Conservation (phyloP, 345 rosid species). For the Raphanus sativus region DNA sequence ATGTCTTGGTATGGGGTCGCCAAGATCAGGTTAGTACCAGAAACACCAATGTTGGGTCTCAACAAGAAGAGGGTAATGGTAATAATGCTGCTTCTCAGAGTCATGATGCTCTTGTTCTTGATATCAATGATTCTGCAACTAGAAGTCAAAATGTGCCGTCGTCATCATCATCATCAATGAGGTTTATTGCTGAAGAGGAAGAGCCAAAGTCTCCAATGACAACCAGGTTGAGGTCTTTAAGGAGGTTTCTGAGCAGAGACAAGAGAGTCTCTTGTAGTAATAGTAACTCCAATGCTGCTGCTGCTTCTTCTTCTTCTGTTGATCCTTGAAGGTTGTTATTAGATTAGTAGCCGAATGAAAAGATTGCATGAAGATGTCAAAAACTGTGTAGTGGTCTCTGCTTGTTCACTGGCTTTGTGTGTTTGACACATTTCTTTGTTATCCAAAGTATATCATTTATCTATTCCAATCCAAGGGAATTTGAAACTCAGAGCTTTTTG, state of each 20-base stretch:
- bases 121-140: conserved; percentile 53
- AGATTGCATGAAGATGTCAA: conserved; percentile 30
- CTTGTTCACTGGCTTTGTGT: conserved; percentile 16
- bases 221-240: conserved; percentile 73
- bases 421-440: conserved; percentile 23
- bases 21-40: conserved; percentile 64
- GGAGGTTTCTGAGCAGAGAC: conserved; percentile 79
- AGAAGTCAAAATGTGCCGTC: conserved; percentile 43
- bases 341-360: conserved; percentile 21
- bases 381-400: conserved; percentile 26
- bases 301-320: conserved; percentile 51
- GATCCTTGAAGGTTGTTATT: conserved; percentile 47
- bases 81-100: conserved; percentile 44
- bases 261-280: conserved; percentile 54
- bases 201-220: conserved; percentile 73
- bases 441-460: conserved; percentile 18
- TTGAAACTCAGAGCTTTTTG: neutral
- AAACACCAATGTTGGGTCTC: conserved; percentile 41
- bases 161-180: conserved; percentile 21
- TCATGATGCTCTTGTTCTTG: conserved; percentile 39
- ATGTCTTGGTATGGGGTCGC: conserved; percentile 86
- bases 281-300: conserved; percentile 46
- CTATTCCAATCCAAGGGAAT: neutral
- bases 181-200: conserved; percentile 51
- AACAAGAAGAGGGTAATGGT: conserved; percentile 44